phyloP scores from a whole-genome alignment of 352 stramenopile genomes.

The Blastocystis sp. region DNA sequence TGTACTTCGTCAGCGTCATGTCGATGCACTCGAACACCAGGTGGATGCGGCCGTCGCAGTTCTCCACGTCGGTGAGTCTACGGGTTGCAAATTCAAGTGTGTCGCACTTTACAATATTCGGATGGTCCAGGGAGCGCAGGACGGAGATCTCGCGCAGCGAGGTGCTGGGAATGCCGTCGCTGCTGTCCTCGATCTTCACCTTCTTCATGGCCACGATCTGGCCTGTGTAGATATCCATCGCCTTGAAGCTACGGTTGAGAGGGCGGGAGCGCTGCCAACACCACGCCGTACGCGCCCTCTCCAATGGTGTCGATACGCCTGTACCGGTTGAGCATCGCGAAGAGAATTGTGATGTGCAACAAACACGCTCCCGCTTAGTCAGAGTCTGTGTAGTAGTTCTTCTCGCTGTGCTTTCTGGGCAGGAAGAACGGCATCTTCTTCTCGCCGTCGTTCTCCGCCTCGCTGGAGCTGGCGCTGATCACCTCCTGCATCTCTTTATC shows the following conservation, averaged over 20 bases:
- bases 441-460: constrained; percentile 24
- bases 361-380: constrained; percentile 17
- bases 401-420: constrained; percentile 51
- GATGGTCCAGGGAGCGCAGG: constrained; percentile 91
- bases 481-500: constrained; percentile 33
- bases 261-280: neutral
- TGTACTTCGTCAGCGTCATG: constrained; percentile 36
- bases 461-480: neutral
- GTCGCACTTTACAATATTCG: constrained; percentile 90
- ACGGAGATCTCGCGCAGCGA: constrained; percentile 96
- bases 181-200: constrained; percentile 71
- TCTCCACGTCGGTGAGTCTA: constrained; percentile 64
- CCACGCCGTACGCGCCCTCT: constrained; percentile 56
- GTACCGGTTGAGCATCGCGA: constrained; percentile 55
- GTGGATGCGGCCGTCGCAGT: constrained; percentile 61
- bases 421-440: constrained; percentile 69
- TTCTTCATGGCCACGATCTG: constrained; percentile 70
- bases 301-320: constrained; percentile 53
- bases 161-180: constrained; percentile 96
- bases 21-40: constrained; percentile 69
- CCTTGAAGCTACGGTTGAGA: constrained; percentile 40
- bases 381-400: constrained; percentile 60
- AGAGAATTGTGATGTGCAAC: neutral
- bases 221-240: constrained; percentile 63
- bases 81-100: neutral